phyloP scores from a whole-genome alignment of 2,329 filamentous ascomycete genomes.

The Parafenestella ontariensis region DNA sequence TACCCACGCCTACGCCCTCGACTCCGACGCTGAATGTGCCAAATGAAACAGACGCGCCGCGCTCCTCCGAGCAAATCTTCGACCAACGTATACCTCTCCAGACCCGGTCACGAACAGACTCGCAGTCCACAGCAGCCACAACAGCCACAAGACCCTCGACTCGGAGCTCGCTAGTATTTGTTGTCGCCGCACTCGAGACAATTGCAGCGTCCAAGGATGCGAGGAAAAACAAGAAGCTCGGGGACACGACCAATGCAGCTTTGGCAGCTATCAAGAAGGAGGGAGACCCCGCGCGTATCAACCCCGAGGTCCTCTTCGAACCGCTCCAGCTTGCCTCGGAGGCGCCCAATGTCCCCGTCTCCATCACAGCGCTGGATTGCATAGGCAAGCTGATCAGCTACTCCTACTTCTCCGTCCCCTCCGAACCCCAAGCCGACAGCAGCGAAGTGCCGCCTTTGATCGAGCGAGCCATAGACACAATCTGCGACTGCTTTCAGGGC shows the following conservation, averaged over 20 bases:
- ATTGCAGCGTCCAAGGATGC: constrained; percentile 94
- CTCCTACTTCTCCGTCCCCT: constrained; percentile 88
- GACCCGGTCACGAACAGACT: constrained; percentile 63
- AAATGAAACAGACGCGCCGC: constrained; percentile 37
- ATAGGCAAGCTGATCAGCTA: constrained; percentile 99
- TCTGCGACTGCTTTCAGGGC: constrained; percentile 98
- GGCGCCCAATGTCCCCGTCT: constrained; percentile 81
- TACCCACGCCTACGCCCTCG: constrained; percentile 26
- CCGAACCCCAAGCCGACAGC: constrained; percentile 49
- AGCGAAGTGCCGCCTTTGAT: constrained; percentile 74
- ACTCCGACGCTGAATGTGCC: constrained; percentile 36
- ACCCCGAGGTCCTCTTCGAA: constrained; percentile 90
- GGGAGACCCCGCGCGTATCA: constrained; percentile 79
- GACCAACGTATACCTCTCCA: constrained; percentile 37
- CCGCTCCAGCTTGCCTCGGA: constrained; percentile 90
- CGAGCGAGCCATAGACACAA: constrained; percentile 96
- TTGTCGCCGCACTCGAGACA: constrained; percentile 89
- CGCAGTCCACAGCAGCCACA: constrained; percentile 62
- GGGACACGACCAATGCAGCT: constrained; percentile 81
- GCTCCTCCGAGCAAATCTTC: constrained; percentile 45
- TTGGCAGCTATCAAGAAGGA: constrained; percentile 82
- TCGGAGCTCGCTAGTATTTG: constrained; percentile 94
- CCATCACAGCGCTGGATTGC: constrained; percentile 91
- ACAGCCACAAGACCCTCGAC: constrained; percentile 64
- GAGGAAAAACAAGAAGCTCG: constrained; percentile 81